Base-by-base conservation (phyloP, 2,329 filamentous ascomycete genomes). In the Cladosporium sp. region DNA sequence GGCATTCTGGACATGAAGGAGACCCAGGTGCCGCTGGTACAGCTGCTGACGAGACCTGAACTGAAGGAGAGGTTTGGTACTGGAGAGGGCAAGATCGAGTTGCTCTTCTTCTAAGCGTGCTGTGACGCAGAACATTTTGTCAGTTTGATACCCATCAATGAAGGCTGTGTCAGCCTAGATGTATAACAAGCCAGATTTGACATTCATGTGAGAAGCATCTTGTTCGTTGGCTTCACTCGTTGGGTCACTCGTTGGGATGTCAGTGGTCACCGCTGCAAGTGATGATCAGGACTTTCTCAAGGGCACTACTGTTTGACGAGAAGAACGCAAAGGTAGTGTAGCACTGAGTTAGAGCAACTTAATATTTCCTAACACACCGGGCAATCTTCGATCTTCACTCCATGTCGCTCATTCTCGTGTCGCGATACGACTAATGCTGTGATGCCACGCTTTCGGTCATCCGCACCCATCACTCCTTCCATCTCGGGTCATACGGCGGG, bases 1-100 rank as follows among this genome's bases (percentile, higher is more conserved):
- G 89, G 90, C 0, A 82, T 98, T 56, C 82, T 95, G 67, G 93
- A 97, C 64, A 96, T 97, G 88, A 89, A 87, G 68, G 93, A 98
- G 54, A 88, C 88, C 0, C 85, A 91, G 72, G 77, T 90, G 62
- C 88, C 89, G 6, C 77, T 97, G 41, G 79, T 88, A 39, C 79
- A 82, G 54, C 82, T 95, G 64, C 72, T 98, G 43, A 79, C 84
- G 29, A 77, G 82, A 49, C 72, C 80, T 13, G 83, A 88, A 60
- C 78, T 96, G 58, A 85, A 83, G 67, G 81, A 82, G 43, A 77
- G 83, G 55, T 94, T 89, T 62, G 74, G 69, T 27, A 65, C 63
- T 19, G 77, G 77, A 2, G 57, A 62, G 47, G 73, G 78, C 51
- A 77, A 81, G 59, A 65, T 77, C 38, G 69, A 75, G 51, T 63